Conservation (phyloP, 768 basidiomycete genomes). For the Kwoniella dendrophila region DNA sequence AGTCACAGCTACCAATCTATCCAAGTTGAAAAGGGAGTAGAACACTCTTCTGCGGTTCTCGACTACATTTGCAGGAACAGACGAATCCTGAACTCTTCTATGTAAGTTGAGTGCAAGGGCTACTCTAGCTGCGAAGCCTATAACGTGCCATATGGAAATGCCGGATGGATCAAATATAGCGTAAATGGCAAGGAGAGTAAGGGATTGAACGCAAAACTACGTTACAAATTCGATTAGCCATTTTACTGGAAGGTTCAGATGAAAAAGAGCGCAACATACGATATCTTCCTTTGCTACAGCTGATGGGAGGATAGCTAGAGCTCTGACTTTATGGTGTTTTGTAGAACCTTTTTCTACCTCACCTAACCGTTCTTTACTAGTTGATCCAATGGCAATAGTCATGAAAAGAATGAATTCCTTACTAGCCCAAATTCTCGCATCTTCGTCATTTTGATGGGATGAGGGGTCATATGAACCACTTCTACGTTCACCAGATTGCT, state of each 20-base stretch:
- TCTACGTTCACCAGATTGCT: background rate
- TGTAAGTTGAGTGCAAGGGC: conserved; percentile 38
- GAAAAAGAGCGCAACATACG: conserved; percentile 20
- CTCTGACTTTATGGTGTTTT: conserved; percentile 18
- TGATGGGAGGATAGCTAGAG: conserved; percentile 19
- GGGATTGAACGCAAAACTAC: conserved; percentile 31
- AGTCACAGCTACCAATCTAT: conserved; percentile 35
- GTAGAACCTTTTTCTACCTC: conserved; percentile 27
- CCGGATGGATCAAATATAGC: conserved; percentile 30
- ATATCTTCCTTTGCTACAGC: conserved; percentile 32
- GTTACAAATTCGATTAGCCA: background rate
- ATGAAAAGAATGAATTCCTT: conserved; percentile 42
- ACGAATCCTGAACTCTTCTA: conserved; percentile 22
- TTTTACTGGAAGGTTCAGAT: background rate
- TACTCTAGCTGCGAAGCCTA: conserved; percentile 35
- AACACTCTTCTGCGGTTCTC: conserved; percentile 33
- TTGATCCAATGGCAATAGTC: conserved; percentile 38
- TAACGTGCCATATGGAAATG: conserved; percentile 36
- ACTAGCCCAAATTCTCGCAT: conserved; percentile 8
- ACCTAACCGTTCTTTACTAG: conserved; percentile 24
- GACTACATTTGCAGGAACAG: conserved; percentile 7
- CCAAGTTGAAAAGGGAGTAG: conserved; percentile 40
- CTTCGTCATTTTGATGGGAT: background rate
- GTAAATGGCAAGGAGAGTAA: conserved; percentile 39
- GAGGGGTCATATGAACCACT: background rate